Evolutionary conservation across 345 rosid genomes (phyloP), one percentile per base, ranked within the genome.

Genomic region (Hevea brasiliensis): DNA sequence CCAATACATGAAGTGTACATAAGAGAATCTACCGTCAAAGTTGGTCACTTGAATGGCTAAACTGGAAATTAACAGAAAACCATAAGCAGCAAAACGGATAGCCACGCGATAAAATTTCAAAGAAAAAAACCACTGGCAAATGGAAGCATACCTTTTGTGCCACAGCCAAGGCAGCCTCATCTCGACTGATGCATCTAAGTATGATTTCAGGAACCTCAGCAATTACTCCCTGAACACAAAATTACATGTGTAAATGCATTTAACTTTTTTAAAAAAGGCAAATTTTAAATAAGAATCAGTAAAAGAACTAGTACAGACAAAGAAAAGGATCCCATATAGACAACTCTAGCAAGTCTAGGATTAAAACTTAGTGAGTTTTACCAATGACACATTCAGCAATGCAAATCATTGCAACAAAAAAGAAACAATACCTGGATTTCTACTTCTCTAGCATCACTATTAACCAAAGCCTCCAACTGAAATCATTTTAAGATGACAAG

Each of bases 141-240:
- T 27, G n/a, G 26, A n/a, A 75, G 24, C 61, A 53, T 10, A 88
- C 94, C 96, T 88, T 95, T 79, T 92, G 99, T 64, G 99, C 97
- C 35, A 95, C 97, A 72, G 99, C 98, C 70, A 89, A 79, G 64
- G 99, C 98, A 68, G 98, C 99, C 83, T 92, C 98, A 78, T 95
- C 99, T 78, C 96, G 87, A 79, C 94, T 92, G 32, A 89, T 81
- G 81, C 99, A 92, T 79, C 99, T 85, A 24, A 92, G 92, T 78
- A 95, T 89, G 71, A 95, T 92, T 75, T 95, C 98, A 81, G 98
- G 97, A 81, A 95, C 96, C 82, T 91, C 98, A 56, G 97, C 77
- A 80, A 91, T 79, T 56, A 92, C 75, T 37, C 89, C 96, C 99
- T 95, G 85, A 27, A 79, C 79, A 76, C 24, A 20, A 26, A 26